A percentile compares a stretch with the other conserved stretches of the same genome.
phyloP scores from a whole-genome alignment of 345 rosid genomes.

The Angophora floribunda region DNA sequence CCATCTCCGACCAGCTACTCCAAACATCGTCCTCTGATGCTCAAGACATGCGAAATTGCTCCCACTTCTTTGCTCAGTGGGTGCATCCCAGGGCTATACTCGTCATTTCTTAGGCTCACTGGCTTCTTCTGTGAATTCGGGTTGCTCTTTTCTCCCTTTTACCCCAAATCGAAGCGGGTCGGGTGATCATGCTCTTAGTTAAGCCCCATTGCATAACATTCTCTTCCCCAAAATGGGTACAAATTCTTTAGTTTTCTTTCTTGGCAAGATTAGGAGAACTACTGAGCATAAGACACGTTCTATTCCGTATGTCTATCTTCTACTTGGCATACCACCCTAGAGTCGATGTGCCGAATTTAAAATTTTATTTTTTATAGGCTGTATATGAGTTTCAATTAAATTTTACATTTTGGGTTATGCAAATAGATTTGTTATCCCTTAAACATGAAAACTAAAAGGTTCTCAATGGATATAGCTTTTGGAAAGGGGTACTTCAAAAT shows the following conservation, averaged over 20 bases:
- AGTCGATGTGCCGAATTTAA: background rate
- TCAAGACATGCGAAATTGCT: background rate
- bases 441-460: accelerated
- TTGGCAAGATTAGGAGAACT: background rate
- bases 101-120: background rate
- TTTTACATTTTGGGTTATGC: background rate
- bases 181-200: background rate
- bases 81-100: background rate
- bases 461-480: background rate
- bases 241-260: background rate
- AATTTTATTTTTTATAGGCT: background rate
- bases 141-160: background rate
- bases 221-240: background rate
- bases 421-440: accelerated
- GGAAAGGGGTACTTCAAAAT: background rate
- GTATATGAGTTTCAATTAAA: too few relatives aligned
- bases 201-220: background rate
- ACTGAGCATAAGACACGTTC: background rate
- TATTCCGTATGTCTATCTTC: background rate
- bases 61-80: background rate
- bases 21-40: background rate
- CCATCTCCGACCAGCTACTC: conserved; percentile 5
- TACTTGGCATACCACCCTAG: background rate
- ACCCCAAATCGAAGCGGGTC: background rate
- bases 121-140: background rate